These are phyloP conservation scores for Seminavis robusta DNA, from an alignment of 108 stramenopile genomes.

Conservation along the genomic window DNA sequence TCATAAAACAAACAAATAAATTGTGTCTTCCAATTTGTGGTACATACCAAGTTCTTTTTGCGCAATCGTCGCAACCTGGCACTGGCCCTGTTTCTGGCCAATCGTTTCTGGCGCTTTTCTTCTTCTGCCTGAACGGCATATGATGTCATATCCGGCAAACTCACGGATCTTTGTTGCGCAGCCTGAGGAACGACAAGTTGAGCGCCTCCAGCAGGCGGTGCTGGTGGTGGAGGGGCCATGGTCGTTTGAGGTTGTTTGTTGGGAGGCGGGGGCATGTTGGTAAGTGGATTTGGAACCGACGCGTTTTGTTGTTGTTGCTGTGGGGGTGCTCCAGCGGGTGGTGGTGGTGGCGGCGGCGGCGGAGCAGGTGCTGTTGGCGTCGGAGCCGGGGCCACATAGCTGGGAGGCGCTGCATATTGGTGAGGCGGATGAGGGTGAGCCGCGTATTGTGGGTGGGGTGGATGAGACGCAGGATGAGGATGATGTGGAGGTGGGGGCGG, in stretches of 20 bases:
- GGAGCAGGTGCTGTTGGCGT: not conserved
- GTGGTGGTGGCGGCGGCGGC: not conserved
- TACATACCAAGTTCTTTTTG: conserved; percentile 84
- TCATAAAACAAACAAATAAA: not conserved
- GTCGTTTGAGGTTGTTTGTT: conserved; percentile 1
- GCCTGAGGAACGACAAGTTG: not conserved
- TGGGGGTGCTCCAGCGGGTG: conserved; percentile 1
- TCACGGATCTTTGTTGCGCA: conserved; percentile 35
- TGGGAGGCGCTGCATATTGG: not conserved
- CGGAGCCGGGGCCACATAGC: not conserved
- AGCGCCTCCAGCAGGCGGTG: conserved; percentile 4
- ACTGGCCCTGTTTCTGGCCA: conserved; percentile 84
- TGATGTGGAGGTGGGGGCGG: conserved; percentile 4
- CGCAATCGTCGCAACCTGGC: conserved; percentile 75
- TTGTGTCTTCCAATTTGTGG: not conserved
- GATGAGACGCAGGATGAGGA: conserved; percentile 10
- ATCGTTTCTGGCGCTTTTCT: conserved; percentile 76
- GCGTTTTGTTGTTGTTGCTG: not conserved
- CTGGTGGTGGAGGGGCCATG: not conserved
- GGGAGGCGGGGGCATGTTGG: not conserved
- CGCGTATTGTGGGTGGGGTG: conserved; percentile 4
- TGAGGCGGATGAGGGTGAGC: conserved; percentile 4
- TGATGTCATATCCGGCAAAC: conserved; percentile 72
- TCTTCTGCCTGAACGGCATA: conserved; percentile 78
- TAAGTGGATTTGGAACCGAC: conserved; percentile 8